Evolutionary conservation across 768 basidiomycete species (phyloP), one percentile per base, ranked within the genome.

Genomic region (Crepidotus variabilis): DNA sequence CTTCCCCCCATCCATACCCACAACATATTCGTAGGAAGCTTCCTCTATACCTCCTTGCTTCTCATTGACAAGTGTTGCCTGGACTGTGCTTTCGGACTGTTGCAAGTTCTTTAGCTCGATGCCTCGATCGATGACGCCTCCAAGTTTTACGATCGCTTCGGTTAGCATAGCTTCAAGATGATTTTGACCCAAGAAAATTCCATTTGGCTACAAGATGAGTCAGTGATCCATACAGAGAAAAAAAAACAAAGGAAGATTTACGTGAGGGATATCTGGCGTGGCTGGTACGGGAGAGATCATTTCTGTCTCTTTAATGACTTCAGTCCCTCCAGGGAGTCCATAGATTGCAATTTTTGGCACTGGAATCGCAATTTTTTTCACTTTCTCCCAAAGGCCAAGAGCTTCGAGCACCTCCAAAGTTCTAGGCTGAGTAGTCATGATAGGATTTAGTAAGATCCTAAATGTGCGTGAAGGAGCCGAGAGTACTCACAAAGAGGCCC

Each of bases 1-100:
- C 48, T 67, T 71, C 0, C 74, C 78, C 11, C 78, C 78, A 60
- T 80, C 79, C 0, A 74, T 68, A 2, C 79, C 78, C 33, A 79
- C 63, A 28, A 79, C 64, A 66, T 70, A 79, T 13, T 68, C 69
- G 43, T 67, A 74, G 0, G 57, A 55, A 6, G 63, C 51, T 3
- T 59, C 50, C 59, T 79, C 77, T 67, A n/a, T n/a, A n/a, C n/a
- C n/a, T n/a, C n/a, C n/a, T n/a, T n/a, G n/a, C n/a, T n/a, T n/a
- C n/a, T n/a, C 24, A 7, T 2, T 14, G 11, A 13, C 68, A 1
- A 73, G 78, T 2, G 69, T 59, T 1, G 81, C 75, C 33, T 58
- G 58, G 2, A 22, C 47, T 6, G 2, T 2, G 43, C 72, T 69
- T 0, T 67, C 66, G 2, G 62, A 57, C 55, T 80, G 75, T 54